A percentile compares a stretch with the other conserved stretches of the same genome.
Conservation (phyloP, 202 grass and related monocot species). For the Setaria viridis region DNA sequence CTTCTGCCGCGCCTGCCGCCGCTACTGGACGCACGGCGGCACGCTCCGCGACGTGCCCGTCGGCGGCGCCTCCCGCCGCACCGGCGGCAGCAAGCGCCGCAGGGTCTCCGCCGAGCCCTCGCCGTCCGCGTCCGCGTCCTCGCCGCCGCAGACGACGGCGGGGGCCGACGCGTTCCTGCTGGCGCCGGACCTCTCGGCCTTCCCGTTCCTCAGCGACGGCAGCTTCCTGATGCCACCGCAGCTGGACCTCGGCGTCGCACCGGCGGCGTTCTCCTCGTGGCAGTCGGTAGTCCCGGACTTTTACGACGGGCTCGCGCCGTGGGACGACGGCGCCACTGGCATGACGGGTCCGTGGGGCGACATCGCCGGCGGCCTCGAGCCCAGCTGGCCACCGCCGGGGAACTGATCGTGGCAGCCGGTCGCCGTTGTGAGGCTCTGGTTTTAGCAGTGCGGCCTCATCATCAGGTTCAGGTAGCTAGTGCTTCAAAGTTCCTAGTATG, state of each 20-base stretch:
- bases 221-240: slow-evolving; percentile 39
- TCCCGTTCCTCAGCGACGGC: slow-evolving; percentile 58
- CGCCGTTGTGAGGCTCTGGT: slow-evolving; percentile 33
- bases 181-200: slow-evolving; percentile 2
- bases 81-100: slow-evolving; percentile 44
- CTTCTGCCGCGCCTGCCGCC: slow-evolving; percentile 84
- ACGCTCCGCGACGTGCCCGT: slow-evolving; percentile 87
- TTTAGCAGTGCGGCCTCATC: slow-evolving; percentile 45
- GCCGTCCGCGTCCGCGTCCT: background rate
- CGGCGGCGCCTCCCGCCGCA: slow-evolving; percentile 66
- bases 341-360: slow-evolving; percentile 43
- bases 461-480: slow-evolving; percentile 15
- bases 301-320: slow-evolving; percentile 32
- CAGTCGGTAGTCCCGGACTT: background rate
- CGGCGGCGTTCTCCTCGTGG: slow-evolving; percentile 35
- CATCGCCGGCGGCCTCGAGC: slow-evolving; percentile 40
- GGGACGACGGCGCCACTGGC: slow-evolving; percentile 8
- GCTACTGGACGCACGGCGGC: slow-evolving; percentile 96
- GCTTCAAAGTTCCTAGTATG: slow-evolving; percentile 7
- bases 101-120: slow-evolving; percentile 17
- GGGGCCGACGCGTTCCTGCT: background rate
- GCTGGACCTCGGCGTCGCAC: slow-evolving; percentile 31
- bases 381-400: slow-evolving; percentile 46
- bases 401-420: slow-evolving; percentile 26
- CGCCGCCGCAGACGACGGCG: background rate